Base-by-base conservation (phyloP, 495 filamentous ascomycete species). In the Penicillium odoratum region DNA sequence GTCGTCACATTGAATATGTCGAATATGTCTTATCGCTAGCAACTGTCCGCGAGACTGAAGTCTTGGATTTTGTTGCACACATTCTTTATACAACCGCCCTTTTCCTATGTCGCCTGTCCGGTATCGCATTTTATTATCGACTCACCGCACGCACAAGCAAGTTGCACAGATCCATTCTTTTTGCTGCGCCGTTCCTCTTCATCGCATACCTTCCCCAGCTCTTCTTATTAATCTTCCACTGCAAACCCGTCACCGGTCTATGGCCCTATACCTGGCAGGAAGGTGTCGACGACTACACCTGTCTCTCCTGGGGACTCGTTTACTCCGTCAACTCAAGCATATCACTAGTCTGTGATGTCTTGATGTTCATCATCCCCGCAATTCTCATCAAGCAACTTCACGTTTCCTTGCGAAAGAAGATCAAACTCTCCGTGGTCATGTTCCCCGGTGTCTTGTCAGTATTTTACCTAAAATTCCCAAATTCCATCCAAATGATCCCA, bases 21-120 rank as follows among this genome's bases (percentile, higher is more conserved):
- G 54, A 76, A 63, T 77, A 78, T 59, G 70, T 79, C n/a, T 64
- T 80, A 10, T 58, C 68, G 7, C 40, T 68, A 7, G n/a, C 62
- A 18, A 68, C 62, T 5, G 71, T 78, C 26, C 65, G 67, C 30
- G 26, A 62, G 18, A 78, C 72, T 6, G 72, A 81, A 59, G 64
- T 78, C 16, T 58, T 71, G 18, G 78, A 80, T 60, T 78, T 78
- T 48, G 69, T 70, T 40, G 74, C 72, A 38, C 78, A 79, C 58
- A 63, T 80, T 55, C 56, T 80, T 53, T 81, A 81, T 58, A 80
- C 76, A 21, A 74, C 69, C 5, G 73, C 78, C 18, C 66, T 80
- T 25, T 69, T 75, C 59, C 48, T 73, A 25, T 79, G 78, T 60
- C 75, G 78, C 34, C 60, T 80, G 2, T 80, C 77, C 26, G 78